These are phyloP conservation scores for Colletotrichum sidae DNA, from an alignment of 2,329 filamentous ascomycete genomes.

Conservation along the genomic window DNA sequence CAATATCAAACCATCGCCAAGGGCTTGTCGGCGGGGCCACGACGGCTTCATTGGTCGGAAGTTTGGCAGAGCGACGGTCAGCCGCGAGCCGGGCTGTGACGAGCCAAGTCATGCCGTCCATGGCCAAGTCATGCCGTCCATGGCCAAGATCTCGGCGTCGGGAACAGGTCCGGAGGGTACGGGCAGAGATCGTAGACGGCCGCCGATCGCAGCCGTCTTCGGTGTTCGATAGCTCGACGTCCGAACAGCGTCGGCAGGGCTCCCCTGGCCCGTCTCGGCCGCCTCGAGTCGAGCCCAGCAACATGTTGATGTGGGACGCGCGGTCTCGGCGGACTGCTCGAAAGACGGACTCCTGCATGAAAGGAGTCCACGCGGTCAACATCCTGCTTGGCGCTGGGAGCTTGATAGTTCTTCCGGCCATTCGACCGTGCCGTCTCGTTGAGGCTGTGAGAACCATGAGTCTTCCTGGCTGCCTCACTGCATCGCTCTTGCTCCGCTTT, in stretches of 20 bases:
- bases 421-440: too few relatives aligned
- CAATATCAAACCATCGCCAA: conserved; percentile 26
- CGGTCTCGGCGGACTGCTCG: not conserved
- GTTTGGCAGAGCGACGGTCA: not conserved
- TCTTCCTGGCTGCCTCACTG: too few relatives aligned
- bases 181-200: not conserved
- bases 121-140: conserved; percentile 19
- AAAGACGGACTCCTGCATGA: not conserved
- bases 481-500: too few relatives aligned
- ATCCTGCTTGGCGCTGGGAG: too few relatives aligned
- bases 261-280: conserved; percentile 25
- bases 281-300: not conserved
- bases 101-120: conserved; percentile 21
- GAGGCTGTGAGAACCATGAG: too few relatives aligned
- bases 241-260: conserved; percentile 27
- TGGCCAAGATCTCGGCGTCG: conserved; percentile 27
- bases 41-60: not conserved
- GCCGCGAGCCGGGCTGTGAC: conserved; percentile 9
- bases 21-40: conserved; percentile 23
- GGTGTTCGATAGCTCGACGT: conserved; percentile 12
- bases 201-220: conserved; percentile 30
- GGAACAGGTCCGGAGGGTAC: not conserved
- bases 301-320: not conserved
- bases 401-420: too few relatives aligned
- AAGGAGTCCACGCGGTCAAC: too few relatives aligned